These are phyloP conservation scores for Gleditsia sinensis DNA, from an alignment of 306 rosid species.

Conservation along the genomic window DNA sequence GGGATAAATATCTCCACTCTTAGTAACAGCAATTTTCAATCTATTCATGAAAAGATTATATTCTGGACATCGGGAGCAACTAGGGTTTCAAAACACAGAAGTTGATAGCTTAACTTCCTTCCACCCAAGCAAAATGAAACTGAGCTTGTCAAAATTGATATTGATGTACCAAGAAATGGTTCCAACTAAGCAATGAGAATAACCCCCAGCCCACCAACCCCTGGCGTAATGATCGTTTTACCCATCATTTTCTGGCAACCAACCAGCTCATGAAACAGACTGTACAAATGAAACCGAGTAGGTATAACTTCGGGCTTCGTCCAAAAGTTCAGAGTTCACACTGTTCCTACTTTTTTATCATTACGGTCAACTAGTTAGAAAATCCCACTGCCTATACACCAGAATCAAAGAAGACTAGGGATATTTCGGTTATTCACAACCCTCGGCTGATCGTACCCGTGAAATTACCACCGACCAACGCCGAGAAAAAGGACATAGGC, in stretches of 20 bases:
- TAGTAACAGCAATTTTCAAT: background rate
- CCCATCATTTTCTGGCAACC: background rate
- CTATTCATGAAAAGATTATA: background rate
- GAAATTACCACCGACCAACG: slow-evolving; percentile 2
- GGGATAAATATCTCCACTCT: background rate
- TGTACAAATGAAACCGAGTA: slow-evolving; percentile 20
- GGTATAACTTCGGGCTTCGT: background rate
- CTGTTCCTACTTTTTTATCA: background rate
- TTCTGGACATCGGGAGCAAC: background rate
- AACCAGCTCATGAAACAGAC: too few species aligned
- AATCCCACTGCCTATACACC: slow-evolving; percentile 11
- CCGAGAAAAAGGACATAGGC: background rate
- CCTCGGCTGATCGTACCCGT: background rate
- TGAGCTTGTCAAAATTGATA: background rate
- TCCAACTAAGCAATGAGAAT: background rate
- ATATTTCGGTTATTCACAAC: slow-evolving; percentile 41
- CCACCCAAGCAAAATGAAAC: background rate
- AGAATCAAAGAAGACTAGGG: slow-evolving; percentile 12
- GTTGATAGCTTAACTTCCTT: slow-evolving; percentile 7
- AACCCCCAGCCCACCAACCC: background rate
- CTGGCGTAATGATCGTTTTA: background rate
- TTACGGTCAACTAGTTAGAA: slow-evolving; percentile 24
- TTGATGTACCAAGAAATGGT: background rate
- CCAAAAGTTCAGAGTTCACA: slow-evolving; percentile 11
- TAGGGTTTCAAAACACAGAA: slow-evolving; percentile 12